These are phyloP conservation scores for Nemania sp. DNA, from an alignment of 2,329 filamentous ascomycete genomes.

Conservation along the genomic window DNA sequence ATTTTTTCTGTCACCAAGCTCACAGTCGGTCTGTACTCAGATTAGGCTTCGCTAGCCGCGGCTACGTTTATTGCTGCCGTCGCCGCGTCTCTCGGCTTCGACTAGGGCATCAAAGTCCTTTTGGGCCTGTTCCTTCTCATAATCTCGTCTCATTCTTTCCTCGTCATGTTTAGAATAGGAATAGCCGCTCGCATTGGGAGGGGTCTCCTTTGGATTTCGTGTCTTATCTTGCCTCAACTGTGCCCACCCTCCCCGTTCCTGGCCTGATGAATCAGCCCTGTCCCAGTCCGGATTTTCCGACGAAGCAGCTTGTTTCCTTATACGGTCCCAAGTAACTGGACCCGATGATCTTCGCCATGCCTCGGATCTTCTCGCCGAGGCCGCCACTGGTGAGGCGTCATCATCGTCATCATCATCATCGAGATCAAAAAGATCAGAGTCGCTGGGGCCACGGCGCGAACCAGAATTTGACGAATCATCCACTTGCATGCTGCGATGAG, in stretches of 20 bases:
- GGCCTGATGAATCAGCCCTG: constrained; percentile 35
- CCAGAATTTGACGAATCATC: background rate
- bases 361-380: constrained; percentile 34
- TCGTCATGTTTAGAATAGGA: constrained; percentile 44
- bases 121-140: constrained; percentile 51
- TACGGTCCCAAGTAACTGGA: constrained; percentile 47
- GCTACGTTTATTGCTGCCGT: constrained; percentile 1
- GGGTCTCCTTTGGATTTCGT: constrained; percentile 22
- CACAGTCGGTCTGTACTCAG: background rate
- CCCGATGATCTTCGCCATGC: constrained; percentile 23
- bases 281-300: constrained; percentile 26
- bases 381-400: constrained; percentile 50
- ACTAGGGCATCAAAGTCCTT: constrained; percentile 55
- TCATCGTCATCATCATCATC: constrained; percentile 33
- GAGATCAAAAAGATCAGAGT: constrained; percentile 29
- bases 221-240: constrained; percentile 34
- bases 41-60: constrained; percentile 17
- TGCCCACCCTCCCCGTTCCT: constrained; percentile 34
- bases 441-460: constrained; percentile 14
- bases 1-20: background rate
- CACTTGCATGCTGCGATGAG: background rate
- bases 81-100: constrained; percentile 46
- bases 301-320: constrained; percentile 45
- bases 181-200: constrained; percentile 38
- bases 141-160: constrained; percentile 42